These are phyloP conservation scores for Candida chilensis DNA, from an alignment of 805 yeast species.

Conservation along the genomic window DNA sequence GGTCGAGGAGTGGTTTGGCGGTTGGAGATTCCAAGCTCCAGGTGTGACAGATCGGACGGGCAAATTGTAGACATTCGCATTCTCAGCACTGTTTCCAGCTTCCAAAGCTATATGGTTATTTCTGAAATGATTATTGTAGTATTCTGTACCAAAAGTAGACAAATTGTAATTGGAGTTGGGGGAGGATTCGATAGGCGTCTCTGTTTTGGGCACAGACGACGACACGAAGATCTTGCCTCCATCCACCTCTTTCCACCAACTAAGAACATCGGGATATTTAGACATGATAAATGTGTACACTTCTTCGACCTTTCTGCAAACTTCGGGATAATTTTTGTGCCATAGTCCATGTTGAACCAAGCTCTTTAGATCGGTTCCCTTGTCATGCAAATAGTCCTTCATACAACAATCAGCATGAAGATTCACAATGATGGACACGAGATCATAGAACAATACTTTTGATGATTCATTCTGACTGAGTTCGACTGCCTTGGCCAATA, in stretches of 20 bases:
- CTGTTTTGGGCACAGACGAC: constrained; percentile 2
- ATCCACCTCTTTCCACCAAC: constrained; percentile 7
- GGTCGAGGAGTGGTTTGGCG: neutral
- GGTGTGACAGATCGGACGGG: constrained; percentile 7
- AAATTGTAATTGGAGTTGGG: constrained; percentile 1
- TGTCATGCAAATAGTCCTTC: constrained; percentile 11
- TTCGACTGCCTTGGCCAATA: constrained; percentile 14
- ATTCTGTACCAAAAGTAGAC: neutral
- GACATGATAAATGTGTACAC: constrained; percentile 6
- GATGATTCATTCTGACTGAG: constrained; percentile 4
- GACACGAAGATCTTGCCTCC: constrained; percentile 6
- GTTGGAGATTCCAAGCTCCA: constrained; percentile 7
- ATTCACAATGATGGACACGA: constrained; percentile 8
- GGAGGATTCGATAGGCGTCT: constrained; percentile 2
- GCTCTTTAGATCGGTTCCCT: constrained; percentile 10
- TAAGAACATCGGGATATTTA: neutral
- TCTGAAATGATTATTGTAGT: neutral
- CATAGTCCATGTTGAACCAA: constrained; percentile 17
- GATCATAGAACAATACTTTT: constrained; percentile 13
- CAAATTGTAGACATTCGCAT: constrained; percentile 3
- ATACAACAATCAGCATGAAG: constrained; percentile 17
- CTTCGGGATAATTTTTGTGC: constrained; percentile 8
- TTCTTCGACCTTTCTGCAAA: constrained; percentile 9
- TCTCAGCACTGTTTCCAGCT: constrained; percentile 3
- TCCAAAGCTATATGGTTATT: constrained; percentile 2